Base-by-base conservation (phyloP, 331 rosid genomes). In the Prunus yedoensis region DNA sequence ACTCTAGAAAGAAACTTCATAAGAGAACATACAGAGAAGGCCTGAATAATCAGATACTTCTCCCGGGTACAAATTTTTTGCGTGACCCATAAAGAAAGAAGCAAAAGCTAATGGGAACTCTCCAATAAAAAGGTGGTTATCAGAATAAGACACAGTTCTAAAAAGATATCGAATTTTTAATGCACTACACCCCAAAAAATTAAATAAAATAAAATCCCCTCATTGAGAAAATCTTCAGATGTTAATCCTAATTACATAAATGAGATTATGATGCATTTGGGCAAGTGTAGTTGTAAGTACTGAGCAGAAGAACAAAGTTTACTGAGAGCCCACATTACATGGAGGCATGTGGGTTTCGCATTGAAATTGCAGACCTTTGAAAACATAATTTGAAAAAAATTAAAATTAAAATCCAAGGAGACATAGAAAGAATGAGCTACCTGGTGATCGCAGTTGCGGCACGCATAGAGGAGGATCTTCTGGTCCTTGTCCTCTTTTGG, bases 391-490 rank as follows among this genome's bases (percentile, higher is more conserved):
- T 1, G 0, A 35, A 38, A 38, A 5, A 38, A 0, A 5, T 35
- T 47, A 0, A 12, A 10, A 47, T 3, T 47, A 2, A 47, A 47
- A 47, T 47, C 4, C 15, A 47, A 13, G 43, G 9, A 38, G 43
- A 38, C 43, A 15, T 2, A 5, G 16, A 65, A 23, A 52, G 25
- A 58, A 52, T 12, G 45, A 62, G 64, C 47, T 58, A 92, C 99
- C 96, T 90, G 92, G 72, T 95, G 98, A 79, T 95, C 97, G 51
- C 99, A 95, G 81, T 95, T 95, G 69, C 97, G 97, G 83, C 99
- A 95, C 23, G 98, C 99, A 51, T 87, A 90, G 81, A 92, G 97
- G 14, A 95, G 99, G 61, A 76, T 78, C 84, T 89, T 95, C 65
- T 82, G 75, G 0, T 92, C 99, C 80, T 83, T 90, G 61, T 92